Base-by-base conservation (phyloP, 768 basidiomycete species). In the Psilocybe cyanescens region DNA sequence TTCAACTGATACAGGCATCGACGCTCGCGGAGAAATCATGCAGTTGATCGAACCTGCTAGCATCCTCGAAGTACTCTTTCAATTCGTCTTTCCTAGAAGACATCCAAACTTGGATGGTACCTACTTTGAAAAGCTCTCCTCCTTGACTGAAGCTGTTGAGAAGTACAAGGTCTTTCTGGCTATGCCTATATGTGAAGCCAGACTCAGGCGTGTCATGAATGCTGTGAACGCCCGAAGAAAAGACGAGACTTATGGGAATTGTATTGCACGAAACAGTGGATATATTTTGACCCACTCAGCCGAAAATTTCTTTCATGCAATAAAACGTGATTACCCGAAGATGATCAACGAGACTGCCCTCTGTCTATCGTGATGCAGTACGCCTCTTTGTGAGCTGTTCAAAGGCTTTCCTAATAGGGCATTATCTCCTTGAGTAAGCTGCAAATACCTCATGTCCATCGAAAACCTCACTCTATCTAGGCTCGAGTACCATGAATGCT, bases 131-230 rank as follows among this genome's bases (percentile, higher is more conserved):
- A 24, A 57, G 2, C 51, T 69, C 3, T 46, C 52, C 2, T 41
- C 55, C 0, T 35, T 70, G 8, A 65, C 70, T 2, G 67, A 72
- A 35, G 70, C 71, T 12, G 67, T 54, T 30, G 65, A 65, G 57
- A 68, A 67, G 48, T 69, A 68, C 31, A 63, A 68, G 41, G 64
- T 70, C 8, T 70, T 60, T 56, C 37, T 61, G 17, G 66, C 62
- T n/a, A 69, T 70, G 62, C 50, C 59, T 12, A 57, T 64, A 44
- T 70, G 70, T 46, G 28, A 55, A 19, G 41, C 48, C 9, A 44
- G 51, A 17, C 60, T 70, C 30, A 30, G 55, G 58, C 55, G 44
- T 14, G 59, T 9, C 28, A n/a, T 24, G 24, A 28, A 19, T 19
- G 9, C n/a, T 24, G 17, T 49, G 17, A 49, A 4, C 9, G 28